Conservation (phyloP, 2,329 filamentous ascomycete genomes). For the Arthrobotrys entomopaga region DNA sequence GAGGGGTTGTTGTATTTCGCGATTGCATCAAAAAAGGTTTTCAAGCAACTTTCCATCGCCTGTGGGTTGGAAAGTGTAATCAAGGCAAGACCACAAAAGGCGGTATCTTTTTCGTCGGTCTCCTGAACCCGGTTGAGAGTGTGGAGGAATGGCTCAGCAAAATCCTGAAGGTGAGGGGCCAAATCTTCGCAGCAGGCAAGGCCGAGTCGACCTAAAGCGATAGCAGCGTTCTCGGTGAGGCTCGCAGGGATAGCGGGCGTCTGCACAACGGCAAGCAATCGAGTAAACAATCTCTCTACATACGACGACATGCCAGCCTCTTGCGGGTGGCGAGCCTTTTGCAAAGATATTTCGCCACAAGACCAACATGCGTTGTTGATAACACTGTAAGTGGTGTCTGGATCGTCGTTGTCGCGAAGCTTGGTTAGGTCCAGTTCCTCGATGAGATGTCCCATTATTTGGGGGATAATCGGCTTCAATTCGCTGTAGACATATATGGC, state of each 20-base stretch:
- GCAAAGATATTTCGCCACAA: conserved; percentile 87
- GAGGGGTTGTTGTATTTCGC: conserved; percentile 78
- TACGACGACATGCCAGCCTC: conserved; percentile 75
- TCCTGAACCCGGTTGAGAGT: conserved; percentile 85
- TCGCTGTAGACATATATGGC: conserved; percentile 90
- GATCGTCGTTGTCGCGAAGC: conserved; percentile 77
- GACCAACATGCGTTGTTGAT: conserved; percentile 99
- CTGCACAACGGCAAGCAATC: conserved; percentile 82
- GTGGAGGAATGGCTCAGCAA: conserved; percentile 82
- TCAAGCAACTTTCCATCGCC: conserved; percentile 86
- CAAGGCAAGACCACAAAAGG: conserved; percentile 87
- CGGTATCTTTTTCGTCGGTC: conserved; percentile 93
- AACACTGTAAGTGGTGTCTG: conserved; percentile 86
- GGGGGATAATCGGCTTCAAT: conserved; percentile 77
- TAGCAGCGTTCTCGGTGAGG: conserved; percentile 91
- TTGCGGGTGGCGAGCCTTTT: conserved; percentile 69
- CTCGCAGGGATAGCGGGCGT: conserved; percentile 86
- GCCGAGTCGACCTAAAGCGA: conserved; percentile 87
- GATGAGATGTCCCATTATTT: conserved; percentile 82
- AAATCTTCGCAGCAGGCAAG: conserved; percentile 79
- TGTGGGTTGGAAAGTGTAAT: conserved; percentile 87
- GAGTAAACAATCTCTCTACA: conserved; percentile 78
- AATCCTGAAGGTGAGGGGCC: conserved; percentile 80
- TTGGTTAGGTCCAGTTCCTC: conserved; percentile 76
- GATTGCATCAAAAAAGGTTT: conserved; percentile 84